A percentile compares a stretch with the other conserved stretches of the same genome.
Evolutionary conservation across 2,329 filamentous ascomycete genomes (phyloP).

Genomic region (Colletotrichum lindemuthianum): DNA sequence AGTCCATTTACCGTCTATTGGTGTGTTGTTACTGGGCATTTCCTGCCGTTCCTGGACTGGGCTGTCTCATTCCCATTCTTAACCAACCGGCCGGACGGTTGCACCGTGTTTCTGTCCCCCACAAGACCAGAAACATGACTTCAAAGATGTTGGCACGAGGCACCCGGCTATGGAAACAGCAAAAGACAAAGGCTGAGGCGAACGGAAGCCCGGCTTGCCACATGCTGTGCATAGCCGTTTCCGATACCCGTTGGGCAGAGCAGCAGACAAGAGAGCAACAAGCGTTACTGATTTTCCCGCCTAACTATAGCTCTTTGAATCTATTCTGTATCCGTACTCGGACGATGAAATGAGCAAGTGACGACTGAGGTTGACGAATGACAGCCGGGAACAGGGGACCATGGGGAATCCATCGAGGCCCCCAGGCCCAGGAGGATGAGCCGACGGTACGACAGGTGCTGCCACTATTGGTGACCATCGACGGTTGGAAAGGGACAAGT

Average conservation of each 20-base stretch:
- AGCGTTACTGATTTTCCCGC: no score
- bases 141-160: conserved; percentile 17
- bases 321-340: no score
- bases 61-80: background rate
- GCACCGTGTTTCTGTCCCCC: conserved; percentile 23
- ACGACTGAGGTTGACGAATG: conserved; percentile 28
- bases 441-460: background rate
- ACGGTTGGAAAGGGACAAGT: background rate
- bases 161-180: conserved; percentile 25
- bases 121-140: conserved; percentile 18
- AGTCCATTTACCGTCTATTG: background rate
- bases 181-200: conserved; percentile 25
- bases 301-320: background rate
- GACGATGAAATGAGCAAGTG: background rate
- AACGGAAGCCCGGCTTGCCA: conserved; percentile 20
- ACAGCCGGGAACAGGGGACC: conserved; percentile 6
- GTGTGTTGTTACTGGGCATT: background rate
- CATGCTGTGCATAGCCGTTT: conserved; percentile 18
- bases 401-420: conserved; percentile 6
- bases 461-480: background rate
- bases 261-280: no score
- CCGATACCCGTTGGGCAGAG: conserved; percentile 19
- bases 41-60: background rate
- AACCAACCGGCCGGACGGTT: background rate
- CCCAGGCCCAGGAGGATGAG: background rate